Base-by-base conservation (phyloP, 1,284 basidiomycete species). In the Phellinidium pouzarii region DNA sequence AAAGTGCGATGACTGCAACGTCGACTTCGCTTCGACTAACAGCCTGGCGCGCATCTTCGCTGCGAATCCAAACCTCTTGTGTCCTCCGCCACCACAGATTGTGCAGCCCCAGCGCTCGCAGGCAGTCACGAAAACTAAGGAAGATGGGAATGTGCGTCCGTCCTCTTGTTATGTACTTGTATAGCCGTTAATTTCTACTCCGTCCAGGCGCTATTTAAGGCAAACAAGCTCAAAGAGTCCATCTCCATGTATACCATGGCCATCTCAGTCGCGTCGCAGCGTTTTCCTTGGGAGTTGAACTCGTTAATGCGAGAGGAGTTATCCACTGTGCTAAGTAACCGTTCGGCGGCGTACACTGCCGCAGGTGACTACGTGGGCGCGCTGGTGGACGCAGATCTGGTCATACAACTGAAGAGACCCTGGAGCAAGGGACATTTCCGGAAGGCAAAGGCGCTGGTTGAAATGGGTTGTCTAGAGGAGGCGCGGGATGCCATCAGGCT, bases 341-440 rank as follows among this genome's bases (percentile, higher is more conserved):
- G 95, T 48, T 91, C 88, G 4, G 92, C 94, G 0, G 87, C 94
- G 1, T 88, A 86, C 68, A 79, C 81, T 48, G 87, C 89, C 56
- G 73, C 79, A 1, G 82, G 82, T 5, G 90, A 94, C 68, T 84
- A 78, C 66, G 76, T 93, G 52, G 82, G 84, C 44, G 91, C 94
- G 1, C 71, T 97, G 5, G 86, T 87, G 20, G 95, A 99, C 64
- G 94, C 94, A 0, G 93, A 98, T 57, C 83, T 85, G 1, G 93
- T 97, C 60, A 86, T 95, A 42, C 71, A 81, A 59, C 71, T 97
- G 52, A 90, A 91, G 66, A 77, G 85, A 54, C 83, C 83, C 25
- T 99, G 95, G 95, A 82, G 86, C 61, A 98, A 98, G 67, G 95
- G 94, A 0, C 92, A 98, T 66, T 96, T 95, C 75, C 76, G 95